Base-by-base conservation (phyloP, 2,329 filamentous ascomycete species). In the Neofusicoccum laricinum region DNA sequence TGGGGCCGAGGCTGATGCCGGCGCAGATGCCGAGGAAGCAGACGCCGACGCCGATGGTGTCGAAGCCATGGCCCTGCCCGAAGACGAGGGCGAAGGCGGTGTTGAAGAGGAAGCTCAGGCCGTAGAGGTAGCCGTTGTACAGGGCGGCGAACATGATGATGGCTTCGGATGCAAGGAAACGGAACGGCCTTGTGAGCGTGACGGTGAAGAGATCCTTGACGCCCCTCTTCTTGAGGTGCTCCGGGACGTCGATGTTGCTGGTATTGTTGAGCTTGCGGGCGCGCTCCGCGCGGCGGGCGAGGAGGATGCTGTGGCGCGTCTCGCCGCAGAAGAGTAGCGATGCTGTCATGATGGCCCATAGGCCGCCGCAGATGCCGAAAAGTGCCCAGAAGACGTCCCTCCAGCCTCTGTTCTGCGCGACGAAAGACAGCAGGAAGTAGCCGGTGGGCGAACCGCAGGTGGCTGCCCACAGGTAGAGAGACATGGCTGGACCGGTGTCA, bases 121-220 rank as follows among this genome's bases (percentile, higher is more conserved):
- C 81, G 57, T 83, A 83, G 2, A 83, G 71, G 65, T 81, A 82
- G 3, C 79, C 81, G 53, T 83, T 83, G 68, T 82, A 83, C 0
- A 81, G 68, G 2, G 81, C 80, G n/a, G 75, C 77, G 40, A 81
- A 81, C 15, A 80, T 75, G 34, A 82, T 78, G 48, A 83, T 83
- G 40, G 80, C 78, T 67, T 83, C 81, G 1, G 79, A 77, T 12
- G 73, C 75, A 2, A 83, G 67, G 57, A 83, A 82, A 1, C 78
- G 72, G 64, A 83, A 81, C 0, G 82, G 82, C n/a, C 82, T 71
- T 21, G 77, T 74, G 6, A 83, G 72, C 8, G 80, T 75, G 4
- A 77, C 75, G 2, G 73, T 70, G 61, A 82, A 80, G 3, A 82
- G 68, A 41, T 79, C 74, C 21, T 71, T 74, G 4, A 75, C 67